Percentiles rank a stretch among this genome's conserved stretches.
Conservation (phyloP, 2,329 filamentous ascomycete species). For the Fusarium devonianum region DNA sequence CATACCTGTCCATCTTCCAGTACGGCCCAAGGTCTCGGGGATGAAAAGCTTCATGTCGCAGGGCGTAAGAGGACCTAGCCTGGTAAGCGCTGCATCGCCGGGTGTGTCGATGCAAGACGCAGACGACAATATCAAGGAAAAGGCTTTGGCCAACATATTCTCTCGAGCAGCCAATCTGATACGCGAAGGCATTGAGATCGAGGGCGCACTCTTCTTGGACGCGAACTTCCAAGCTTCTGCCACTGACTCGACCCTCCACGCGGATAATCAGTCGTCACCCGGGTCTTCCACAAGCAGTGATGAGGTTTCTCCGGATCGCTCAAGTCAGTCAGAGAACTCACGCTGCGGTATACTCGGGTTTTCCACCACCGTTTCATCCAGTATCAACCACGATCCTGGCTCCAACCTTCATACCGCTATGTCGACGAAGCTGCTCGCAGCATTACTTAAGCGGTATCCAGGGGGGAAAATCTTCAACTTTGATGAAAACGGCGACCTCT, state of each 20-base stretch:
- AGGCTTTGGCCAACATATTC: conserved; percentile 43
- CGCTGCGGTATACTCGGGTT: conserved; percentile 50
- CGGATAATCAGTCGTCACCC: conserved; percentile 26
- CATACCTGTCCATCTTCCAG: conserved; percentile 8
- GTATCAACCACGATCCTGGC: conserved; percentile 42
- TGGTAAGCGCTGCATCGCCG: conserved; percentile 3
- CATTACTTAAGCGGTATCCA: conserved; percentile 55
- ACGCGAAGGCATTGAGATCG: conserved; percentile 51
- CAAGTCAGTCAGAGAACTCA: conserved; percentile 9
- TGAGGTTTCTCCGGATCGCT: conserved; percentile 22
- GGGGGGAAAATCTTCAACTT: conserved; percentile 56
- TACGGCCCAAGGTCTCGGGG: conserved; percentile 10
- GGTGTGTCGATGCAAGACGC: conserved; percentile 1
- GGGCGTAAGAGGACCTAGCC: not conserved
- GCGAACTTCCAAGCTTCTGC: conserved; percentile 37
- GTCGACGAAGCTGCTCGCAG: conserved; percentile 49
- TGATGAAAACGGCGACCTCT: conserved; percentile 48
- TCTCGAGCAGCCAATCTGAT: conserved; percentile 54
- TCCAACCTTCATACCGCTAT: conserved; percentile 38
- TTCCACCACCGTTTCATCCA: conserved; percentile 46
- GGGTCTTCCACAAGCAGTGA: conserved; percentile 40
- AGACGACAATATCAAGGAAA: conserved; percentile 5
- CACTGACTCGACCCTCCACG: conserved; percentile 23
- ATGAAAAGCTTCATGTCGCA: conserved; percentile 1
- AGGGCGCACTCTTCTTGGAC: conserved; percentile 47